These are phyloP conservation scores for Lachnellula hyalina DNA, from an alignment of 2,329 filamentous ascomycete species.

Conservation along the genomic window DNA sequence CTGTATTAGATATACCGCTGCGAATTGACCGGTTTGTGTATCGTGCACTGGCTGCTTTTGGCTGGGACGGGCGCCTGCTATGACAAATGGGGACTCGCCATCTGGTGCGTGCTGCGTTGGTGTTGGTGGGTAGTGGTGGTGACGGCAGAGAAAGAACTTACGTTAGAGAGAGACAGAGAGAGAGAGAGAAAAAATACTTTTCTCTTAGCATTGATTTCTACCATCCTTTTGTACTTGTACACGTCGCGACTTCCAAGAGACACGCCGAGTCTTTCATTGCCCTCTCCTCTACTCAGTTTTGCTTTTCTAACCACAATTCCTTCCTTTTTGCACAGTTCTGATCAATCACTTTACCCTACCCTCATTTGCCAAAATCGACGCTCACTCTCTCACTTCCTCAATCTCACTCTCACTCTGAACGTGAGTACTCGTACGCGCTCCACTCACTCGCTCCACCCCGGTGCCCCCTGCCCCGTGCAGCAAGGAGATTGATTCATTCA, in stretches of 20 bases:
- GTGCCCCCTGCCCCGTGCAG: background rate
- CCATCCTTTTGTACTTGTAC: background rate
- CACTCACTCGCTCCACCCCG: background rate
- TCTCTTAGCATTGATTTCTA: too few species aligned
- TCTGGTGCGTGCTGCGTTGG: background rate
- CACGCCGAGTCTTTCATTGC: background rate
- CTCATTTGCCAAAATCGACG: background rate
- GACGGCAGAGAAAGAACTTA: too few species aligned
- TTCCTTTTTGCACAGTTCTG: background rate
- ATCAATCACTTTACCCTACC: background rate
- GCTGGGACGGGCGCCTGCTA: background rate
- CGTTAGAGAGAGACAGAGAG: background rate
- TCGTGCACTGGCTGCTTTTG: background rate
- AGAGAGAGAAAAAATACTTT: too few species aligned
- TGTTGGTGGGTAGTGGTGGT: background rate
- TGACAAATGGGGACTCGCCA: constrained; percentile 1
- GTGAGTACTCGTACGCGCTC: background rate
- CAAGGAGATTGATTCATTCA: background rate
- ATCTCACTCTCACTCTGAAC: background rate
- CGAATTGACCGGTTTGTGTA: background rate
- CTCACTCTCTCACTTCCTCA: background rate
- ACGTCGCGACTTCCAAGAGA: background rate
- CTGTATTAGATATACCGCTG: background rate
- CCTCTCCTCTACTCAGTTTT: background rate
- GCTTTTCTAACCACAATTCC: background rate